phyloP scores from a whole-genome alignment of 2,329 filamentous ascomycete species.

The Claviceps spartinae region DNA sequence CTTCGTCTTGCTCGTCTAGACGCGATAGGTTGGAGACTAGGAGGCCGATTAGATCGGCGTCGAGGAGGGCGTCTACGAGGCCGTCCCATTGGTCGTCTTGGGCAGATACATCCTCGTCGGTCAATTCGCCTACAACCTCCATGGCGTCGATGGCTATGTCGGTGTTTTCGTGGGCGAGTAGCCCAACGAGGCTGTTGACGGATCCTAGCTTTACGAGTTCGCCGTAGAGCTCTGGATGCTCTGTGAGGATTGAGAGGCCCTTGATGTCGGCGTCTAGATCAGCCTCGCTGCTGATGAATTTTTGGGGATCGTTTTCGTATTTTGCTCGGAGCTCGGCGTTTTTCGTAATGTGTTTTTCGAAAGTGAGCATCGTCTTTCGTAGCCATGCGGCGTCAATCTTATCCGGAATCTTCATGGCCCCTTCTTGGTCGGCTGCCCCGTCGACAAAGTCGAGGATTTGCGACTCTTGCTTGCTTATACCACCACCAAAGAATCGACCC shows the following conservation, averaged over 20 bases:
- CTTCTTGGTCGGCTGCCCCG: conserved; percentile 21
- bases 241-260: conserved; percentile 68
- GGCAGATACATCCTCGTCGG: conserved; percentile 81
- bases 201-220: conserved; percentile 69
- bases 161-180: conserved; percentile 90
- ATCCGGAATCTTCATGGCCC: conserved; percentile 35
- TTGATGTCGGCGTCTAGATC: conserved; percentile 86
- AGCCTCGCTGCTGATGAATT: conserved; percentile 75
- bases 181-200: conserved; percentile 57
- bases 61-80: conserved; percentile 53
- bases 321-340: conserved; percentile 83
- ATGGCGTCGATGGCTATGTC: conserved; percentile 89
- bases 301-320: conserved; percentile 65
- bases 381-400: conserved; percentile 79
- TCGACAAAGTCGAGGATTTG: conserved; percentile 85
- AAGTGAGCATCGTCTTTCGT: conserved; percentile 63
- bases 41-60: conserved; percentile 59
- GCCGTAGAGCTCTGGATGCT: conserved; percentile 70
- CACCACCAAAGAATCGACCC: conserved; percentile 89
- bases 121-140: conserved; percentile 80
- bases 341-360: conserved; percentile 82
- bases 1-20: conserved; percentile 58
- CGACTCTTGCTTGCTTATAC: conserved; percentile 67
- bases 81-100: conserved; percentile 68
- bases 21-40: conserved; percentile 66